Conservation (phyloP, 768 basidiomycete species). For the Phylloporus arenicola region DNA sequence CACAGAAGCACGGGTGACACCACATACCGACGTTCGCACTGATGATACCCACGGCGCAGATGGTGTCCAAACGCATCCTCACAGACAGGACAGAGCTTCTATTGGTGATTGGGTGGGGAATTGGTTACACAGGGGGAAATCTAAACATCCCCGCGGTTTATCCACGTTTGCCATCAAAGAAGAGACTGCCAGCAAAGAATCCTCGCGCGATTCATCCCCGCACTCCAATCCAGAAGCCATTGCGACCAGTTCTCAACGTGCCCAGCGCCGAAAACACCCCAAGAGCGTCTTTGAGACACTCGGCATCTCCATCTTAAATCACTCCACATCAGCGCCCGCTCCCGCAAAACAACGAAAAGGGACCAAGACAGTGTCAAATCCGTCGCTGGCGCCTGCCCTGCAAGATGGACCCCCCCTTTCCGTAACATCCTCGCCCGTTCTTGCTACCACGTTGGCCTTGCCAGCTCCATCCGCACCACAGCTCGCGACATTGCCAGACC, state of each 20-base stretch:
- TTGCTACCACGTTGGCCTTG: constrained; percentile 12
- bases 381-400: constrained; percentile 7
- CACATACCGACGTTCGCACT: neutral
- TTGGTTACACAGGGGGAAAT: constrained; percentile 58
- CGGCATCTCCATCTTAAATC: constrained; percentile 63
- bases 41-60: constrained; percentile 9
- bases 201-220: constrained; percentile 21
- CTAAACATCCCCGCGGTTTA: constrained; percentile 25
- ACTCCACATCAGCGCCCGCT: constrained; percentile 30
- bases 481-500: constrained; percentile 20
- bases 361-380: constrained; percentile 23
- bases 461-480: constrained; percentile 25
- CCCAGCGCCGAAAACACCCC: constrained; percentile 38
- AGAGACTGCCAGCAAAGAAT: constrained; percentile 15
- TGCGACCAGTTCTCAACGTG: constrained; percentile 12
- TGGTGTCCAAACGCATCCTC: constrained; percentile 4
- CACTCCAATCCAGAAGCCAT: constrained; percentile 9
- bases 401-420: constrained; percentile 14
- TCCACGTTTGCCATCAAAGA: constrained; percentile 19
- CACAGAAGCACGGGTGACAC: constrained; percentile 4
- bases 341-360: constrained; percentile 20
- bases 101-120: constrained; percentile 76
- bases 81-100: constrained; percentile 32
- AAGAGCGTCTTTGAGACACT: constrained; percentile 70
- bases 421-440: constrained; percentile 16